phyloP scores from a whole-genome alignment of 1,139 yeast genomes.

The Pichia sp. region DNA sequence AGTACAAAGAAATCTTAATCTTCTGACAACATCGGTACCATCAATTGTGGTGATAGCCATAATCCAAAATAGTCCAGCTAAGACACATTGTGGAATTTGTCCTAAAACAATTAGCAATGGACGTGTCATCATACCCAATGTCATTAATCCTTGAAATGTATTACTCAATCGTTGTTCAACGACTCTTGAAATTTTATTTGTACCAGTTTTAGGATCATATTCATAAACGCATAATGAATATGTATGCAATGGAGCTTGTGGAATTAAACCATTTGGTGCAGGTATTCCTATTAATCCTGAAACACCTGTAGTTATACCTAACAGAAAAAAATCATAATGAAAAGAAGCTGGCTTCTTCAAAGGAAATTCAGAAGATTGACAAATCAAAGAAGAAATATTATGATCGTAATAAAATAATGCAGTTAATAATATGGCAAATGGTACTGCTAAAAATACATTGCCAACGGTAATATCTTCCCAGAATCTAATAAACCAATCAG shows the following conservation, averaged over 20 bases:
- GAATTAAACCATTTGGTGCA: conserved; percentile 93
- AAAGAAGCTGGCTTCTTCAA: conserved; percentile 80
- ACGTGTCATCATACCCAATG: conserved; percentile 82
- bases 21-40: conserved; percentile 56
- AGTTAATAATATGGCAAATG: conserved; percentile 83
- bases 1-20: conserved; percentile 58
- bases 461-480: conserved; percentile 67
- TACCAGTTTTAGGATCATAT: conserved; percentile 31
- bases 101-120: conserved; percentile 80
- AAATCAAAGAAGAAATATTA: conserved; percentile 87
- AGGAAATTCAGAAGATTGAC: conserved; percentile 79
- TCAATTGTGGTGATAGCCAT: conserved; percentile 85
- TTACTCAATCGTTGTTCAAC: conserved; percentile 90
- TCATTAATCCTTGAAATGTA: conserved; percentile 74
- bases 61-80: conserved; percentile 86
- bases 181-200: conserved; percentile 46
- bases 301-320: conserved; percentile 82
- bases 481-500: conserved; percentile 68
- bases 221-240: conserved; percentile 63
- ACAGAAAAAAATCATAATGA: conserved; percentile 84
- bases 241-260: conserved; percentile 95
- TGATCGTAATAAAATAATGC: conserved; percentile 89
- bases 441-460: conserved; percentile 81
- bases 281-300: conserved; percentile 88
- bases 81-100: conserved; percentile 86